Percentiles rank a stretch among this genome's conserved stretches.
Conservation (phyloP, 163 green algal species). For the Prototheca wickerhamii region DNA sequence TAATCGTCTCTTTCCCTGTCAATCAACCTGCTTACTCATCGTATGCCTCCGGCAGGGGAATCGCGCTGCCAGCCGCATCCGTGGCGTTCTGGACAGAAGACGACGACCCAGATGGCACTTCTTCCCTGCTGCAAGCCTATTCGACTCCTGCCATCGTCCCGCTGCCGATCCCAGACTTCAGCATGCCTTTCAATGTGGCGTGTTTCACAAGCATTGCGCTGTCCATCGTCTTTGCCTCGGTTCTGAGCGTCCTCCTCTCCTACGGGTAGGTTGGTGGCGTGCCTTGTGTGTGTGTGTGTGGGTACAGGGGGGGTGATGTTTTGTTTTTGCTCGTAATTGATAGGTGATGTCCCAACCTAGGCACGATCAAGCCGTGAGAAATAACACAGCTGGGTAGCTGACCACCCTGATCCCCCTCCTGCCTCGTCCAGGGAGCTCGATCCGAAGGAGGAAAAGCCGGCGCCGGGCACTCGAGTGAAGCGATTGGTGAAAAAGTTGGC, state of each 20-base stretch:
- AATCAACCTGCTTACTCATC: not conserved
- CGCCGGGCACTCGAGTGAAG: not conserved
- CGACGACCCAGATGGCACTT: not conserved
- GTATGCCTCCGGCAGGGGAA: constrained; percentile 38
- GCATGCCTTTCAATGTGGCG: constrained; percentile 92
- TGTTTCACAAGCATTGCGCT: constrained; percentile 80
- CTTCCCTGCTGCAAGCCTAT: not conserved
- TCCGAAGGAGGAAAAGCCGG: not conserved
- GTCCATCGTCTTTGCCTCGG: constrained; percentile 59
- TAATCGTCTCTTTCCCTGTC: not conserved
- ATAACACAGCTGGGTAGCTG: not conserved
- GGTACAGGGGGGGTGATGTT: not conserved
- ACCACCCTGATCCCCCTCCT: not conserved
- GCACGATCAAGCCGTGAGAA: not conserved
- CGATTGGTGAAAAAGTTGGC: not conserved
- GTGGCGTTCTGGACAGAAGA: constrained; percentile 18
- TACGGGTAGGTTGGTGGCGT: not conserved
- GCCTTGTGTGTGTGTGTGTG: not conserved
- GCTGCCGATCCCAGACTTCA: constrained; percentile 78
- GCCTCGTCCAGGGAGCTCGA: too few species aligned
- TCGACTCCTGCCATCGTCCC: constrained; percentile 44
- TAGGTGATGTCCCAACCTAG: not conserved
- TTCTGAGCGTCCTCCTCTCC: constrained; percentile 44
- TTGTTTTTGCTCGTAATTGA: not conserved
- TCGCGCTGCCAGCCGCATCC: constrained; percentile 68